Percentiles rank a stretch among this genome's conserved stretches.
Evolutionary conservation across 1,284 basidiomycete species (phyloP).

Genomic region (Salmacisia buchloeana): DNA sequence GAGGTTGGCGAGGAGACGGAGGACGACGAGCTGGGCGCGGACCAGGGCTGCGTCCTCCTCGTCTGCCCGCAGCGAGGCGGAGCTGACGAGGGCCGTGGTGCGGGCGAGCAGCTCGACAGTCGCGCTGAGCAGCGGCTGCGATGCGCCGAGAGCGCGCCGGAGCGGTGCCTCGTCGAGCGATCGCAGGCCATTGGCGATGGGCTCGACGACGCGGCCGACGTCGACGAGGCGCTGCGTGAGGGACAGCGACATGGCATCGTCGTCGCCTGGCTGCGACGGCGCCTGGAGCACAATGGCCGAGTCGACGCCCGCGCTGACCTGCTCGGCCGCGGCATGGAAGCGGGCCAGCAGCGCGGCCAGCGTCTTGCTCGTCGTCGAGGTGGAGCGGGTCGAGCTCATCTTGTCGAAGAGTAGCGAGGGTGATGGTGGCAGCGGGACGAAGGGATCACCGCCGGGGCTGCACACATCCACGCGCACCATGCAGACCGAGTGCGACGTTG

Average conservation of each 20-base stretch:
- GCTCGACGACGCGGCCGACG: neutral
- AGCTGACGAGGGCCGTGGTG: neutral
- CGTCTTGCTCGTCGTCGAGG: no score
- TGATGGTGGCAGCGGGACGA: no score
- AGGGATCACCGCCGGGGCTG: no score
- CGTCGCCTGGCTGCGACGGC: neutral
- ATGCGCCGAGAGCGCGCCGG: neutral
- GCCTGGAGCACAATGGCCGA: neutral
- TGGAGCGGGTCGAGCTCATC: no score
- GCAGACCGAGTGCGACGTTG: no score
- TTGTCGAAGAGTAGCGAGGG: no score
- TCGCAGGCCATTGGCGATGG: neutral
- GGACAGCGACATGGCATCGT: neutral
- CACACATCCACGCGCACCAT: no score
- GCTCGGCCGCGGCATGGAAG: neutral
- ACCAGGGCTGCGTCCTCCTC: constrained; percentile 9
- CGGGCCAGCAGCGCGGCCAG: neutral
- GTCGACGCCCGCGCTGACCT: neutral
- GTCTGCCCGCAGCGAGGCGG: no score
- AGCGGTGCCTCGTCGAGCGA: neutral
- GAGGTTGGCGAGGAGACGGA: constrained; percentile 36
- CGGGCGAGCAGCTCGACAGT: neutral
- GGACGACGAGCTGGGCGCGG: constrained; percentile 29
- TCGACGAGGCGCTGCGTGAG: neutral
- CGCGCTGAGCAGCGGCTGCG: neutral